Base-by-base conservation (phyloP, 2,329 filamentous ascomycete species). In the Sarocladium brachiariae region DNA sequence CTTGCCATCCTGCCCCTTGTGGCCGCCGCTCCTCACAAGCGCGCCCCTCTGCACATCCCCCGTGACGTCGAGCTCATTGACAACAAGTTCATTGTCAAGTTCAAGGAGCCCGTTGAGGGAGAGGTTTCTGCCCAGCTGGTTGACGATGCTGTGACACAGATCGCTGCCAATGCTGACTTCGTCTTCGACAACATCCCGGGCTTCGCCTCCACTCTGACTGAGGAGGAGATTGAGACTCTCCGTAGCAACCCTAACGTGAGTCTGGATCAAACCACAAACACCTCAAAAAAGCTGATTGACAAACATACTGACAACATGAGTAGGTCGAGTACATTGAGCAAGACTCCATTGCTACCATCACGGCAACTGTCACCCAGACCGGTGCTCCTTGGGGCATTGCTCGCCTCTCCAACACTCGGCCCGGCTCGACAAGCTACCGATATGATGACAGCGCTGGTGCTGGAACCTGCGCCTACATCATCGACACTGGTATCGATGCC, bases 401-500 rank as follows among this genome's bases (percentile, higher is more conserved):
- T 1, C 58, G 65, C 7, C 55, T 69, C 34, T 68, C 66, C 16
- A 61, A 58, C 57, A 54, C 57, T 11, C 34, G 25, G 7, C 56
- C 60, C 2, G 56, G 55, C 10, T 41, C 53, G 1, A 58, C 56
- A 4, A 54, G 52, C 18, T 69, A 66, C 56, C 51, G 55, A 48
- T 69, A 64, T 51, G 63, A 68, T 48, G 56, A 57, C 2, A 60
- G 52, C 11, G 63, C 64, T 1, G 69, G 65, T 33, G 56, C 59
- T 45, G 66, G 62, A 13, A 63, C 64, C 5, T 70, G 62, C 18
- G 64, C 64, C 19, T 72, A 72, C 53, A 62, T 72, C 24, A 63
- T 73, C 45, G 70, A 72, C 56, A 67, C 69, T 10, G 70, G 70
- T 10, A 67, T 70, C 52, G 58, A 54, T 18, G 21, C 56, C 2